phyloP scores from a whole-genome alignment of 2,329 filamentous ascomycete species.

The Trichoderma simmonsii region DNA sequence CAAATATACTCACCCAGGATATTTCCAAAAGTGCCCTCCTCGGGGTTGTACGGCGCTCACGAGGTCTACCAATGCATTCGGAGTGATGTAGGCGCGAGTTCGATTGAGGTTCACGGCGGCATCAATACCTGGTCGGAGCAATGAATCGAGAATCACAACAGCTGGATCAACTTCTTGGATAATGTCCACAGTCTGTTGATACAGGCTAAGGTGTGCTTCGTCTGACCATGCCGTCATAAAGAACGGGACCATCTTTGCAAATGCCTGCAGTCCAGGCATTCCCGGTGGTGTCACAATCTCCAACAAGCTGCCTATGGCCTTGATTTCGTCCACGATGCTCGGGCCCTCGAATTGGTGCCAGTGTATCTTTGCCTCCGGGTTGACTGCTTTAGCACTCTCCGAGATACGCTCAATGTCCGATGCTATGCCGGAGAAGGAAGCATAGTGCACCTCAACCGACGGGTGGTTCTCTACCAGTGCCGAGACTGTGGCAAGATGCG shows the following conservation, averaged over 20 bases:
- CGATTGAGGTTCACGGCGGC: conserved; percentile 23
- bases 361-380: conserved; percentile 20
- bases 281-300: background rate
- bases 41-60: conserved; percentile 38
- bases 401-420: conserved; percentile 23
- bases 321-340: conserved; percentile 10
- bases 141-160: conserved; percentile 32
- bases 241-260: conserved; percentile 19
- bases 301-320: conserved; percentile 6
- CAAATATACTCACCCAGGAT: conserved; percentile 7
- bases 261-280: background rate
- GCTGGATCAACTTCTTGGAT: conserved; percentile 33
- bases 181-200: conserved; percentile 26
- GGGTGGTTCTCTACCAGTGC: conserved; percentile 34
- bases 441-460: conserved; percentile 35
- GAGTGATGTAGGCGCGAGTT: conserved; percentile 39
- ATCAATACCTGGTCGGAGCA: conserved; percentile 29
- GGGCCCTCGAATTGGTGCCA: conserved; percentile 26
- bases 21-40: conserved; percentile 28
- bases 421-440: conserved; percentile 29
- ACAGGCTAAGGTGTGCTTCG: conserved; percentile 31
- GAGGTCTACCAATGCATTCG: conserved; percentile 43
- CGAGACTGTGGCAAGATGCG: conserved; percentile 35
- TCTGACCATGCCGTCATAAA: conserved; percentile 30
- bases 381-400: conserved; percentile 15